Percentiles rank a stretch among this genome's conserved stretches.
These are phyloP conservation scores for Cladophialophora yegresii DNA, from an alignment of 2,329 filamentous ascomycete genomes.

Conservation along the genomic window DNA sequence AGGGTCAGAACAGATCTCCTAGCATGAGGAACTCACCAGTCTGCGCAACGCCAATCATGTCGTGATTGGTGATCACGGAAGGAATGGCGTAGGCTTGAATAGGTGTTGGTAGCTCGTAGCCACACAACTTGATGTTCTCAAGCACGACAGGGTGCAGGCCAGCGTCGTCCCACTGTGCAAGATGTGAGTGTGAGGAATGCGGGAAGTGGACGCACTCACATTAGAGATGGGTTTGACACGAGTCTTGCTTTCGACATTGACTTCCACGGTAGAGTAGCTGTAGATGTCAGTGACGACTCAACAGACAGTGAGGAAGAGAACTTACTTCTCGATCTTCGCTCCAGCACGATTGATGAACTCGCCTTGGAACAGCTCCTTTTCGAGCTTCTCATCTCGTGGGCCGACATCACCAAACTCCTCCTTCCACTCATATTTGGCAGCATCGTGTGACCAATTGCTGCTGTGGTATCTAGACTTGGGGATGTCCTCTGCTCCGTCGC, in stretches of 20 bases:
- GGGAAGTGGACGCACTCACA: slow-evolving; percentile 40
- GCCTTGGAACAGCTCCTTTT: slow-evolving; percentile 70
- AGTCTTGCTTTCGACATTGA: slow-evolving; percentile 53
- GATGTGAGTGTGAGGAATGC: slow-evolving; percentile 25
- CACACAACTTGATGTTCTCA: slow-evolving; percentile 71
- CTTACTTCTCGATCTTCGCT: slow-evolving; percentile 65
- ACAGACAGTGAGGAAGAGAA: slow-evolving; percentile 24
- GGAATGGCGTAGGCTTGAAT: slow-evolving; percentile 87
- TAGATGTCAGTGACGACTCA: slow-evolving; percentile 16
- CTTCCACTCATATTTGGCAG: slow-evolving; percentile 76
- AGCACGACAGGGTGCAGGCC: slow-evolving; percentile 83
- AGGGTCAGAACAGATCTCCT: background rate
- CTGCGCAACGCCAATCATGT: slow-evolving; percentile 87
- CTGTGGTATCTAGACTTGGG: background rate
- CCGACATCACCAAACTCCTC: slow-evolving; percentile 86
- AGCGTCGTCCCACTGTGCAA: slow-evolving; percentile 67
- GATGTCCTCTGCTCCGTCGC: background rate
- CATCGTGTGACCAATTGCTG: slow-evolving; percentile 56
- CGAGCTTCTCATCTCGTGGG: slow-evolving; percentile 68
- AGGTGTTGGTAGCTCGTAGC: slow-evolving; percentile 74
- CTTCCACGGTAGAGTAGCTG: slow-evolving; percentile 53
- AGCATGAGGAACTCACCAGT: slow-evolving; percentile 66
- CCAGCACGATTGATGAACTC: slow-evolving; percentile 58
- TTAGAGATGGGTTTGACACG: slow-evolving; percentile 52
- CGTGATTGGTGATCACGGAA: slow-evolving; percentile 71